Percentiles rank a stretch among this genome's conserved stretches.
Evolutionary conservation across 192 early-diverging fungal genomes (phyloP).

Genomic region (Piromyces sp.): DNA sequence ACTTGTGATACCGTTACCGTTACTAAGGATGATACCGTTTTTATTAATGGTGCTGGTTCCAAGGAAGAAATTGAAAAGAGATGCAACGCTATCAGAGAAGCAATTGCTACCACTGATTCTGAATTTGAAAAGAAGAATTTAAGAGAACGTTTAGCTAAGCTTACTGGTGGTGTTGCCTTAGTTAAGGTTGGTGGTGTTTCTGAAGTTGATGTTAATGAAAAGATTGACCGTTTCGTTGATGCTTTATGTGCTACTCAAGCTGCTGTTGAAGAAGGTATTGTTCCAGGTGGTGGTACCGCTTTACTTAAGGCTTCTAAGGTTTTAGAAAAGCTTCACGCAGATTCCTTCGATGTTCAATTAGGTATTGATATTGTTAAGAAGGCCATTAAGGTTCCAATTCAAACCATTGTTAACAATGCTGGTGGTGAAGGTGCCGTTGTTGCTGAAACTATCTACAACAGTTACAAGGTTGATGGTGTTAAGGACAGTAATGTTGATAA

Average conservation of each 20-base stretch:
- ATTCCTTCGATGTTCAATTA: conserved; percentile 98
- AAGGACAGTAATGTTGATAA: conserved; percentile 5
- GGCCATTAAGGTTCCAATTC: conserved; percentile 81
- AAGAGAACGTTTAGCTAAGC: conserved; percentile 96
- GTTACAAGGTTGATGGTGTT: conserved; percentile 14
- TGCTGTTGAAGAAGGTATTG: conserved; percentile 97
- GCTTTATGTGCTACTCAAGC: conserved; percentile 96
- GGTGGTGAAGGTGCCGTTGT: conserved; percentile 93
- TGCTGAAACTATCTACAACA: conserved; percentile 68
- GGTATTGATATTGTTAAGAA: conserved; percentile 91
- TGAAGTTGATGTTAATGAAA: conserved; percentile 99
- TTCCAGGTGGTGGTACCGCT: conserved; percentile 95
- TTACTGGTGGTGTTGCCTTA: conserved; percentile 95
- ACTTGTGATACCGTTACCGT: conserved; percentile 72
- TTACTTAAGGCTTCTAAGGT: conserved; percentile 82
- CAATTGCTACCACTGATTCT: conserved; percentile 69
- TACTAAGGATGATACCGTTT: conserved; percentile 98
- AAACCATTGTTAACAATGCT: conserved; percentile 93
- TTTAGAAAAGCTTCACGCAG: conserved; percentile 64
- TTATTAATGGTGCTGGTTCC: conserved; percentile 85
- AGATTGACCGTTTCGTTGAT: conserved; percentile 99
- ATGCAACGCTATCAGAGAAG: conserved; percentile 88
- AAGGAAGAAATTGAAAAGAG: conserved; percentile 82
- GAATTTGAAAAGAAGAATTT: conserved; percentile 99
- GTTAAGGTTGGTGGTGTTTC: conserved; percentile 95